Base-by-base conservation (phyloP, 768 basidiomycete genomes). In the Antrodiella citrinella region DNA sequence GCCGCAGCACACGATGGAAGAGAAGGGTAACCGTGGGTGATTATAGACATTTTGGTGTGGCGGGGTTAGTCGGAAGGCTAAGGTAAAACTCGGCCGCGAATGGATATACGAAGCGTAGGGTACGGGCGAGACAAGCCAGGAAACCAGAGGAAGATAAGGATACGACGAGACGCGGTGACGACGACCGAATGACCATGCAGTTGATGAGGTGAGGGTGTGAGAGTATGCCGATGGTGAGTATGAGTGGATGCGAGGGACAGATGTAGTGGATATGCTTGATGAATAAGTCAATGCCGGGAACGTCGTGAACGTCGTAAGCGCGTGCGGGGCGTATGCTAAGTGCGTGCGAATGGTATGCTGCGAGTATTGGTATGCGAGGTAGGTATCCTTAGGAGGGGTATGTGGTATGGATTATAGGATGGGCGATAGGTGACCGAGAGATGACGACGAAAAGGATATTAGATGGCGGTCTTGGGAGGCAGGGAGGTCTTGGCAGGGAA, bases 401-500 rank as follows among this genome's bases (percentile, higher is more conserved):
- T 7, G 30, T 35, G 30, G 30, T 35, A 35, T 35, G 30, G 15
- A 35, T 35, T 35, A 35, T 7, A 35, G 30, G 30, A 35, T 7
- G 7, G 30, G 7, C 30, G 30, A 35, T 35, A 35, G 30, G 15
- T 35, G 30, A 7, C 30, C n/a, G n/a, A n/a, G n/a, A 35, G 30
- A 7, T 7, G 30, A 35, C 30, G 30, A 35, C 15, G 30, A 35
- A 15, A 35, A 15, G 15, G 30, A 35, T 35, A 15, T 15, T 15
- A 35, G 30, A 35, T 7, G 7, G 30, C 30, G 30, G 30, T 7
- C 30, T 35, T 35, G 30, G 30, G 30, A 15, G 15, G 15, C 30
- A 15, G 7, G 7, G 30, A 35, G n/a, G n/a, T n/a, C 30, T 35
- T 35, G 7, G 7, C 74, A 18, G 78, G 72, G 63, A 89, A 90